phyloP scores from a whole-genome alignment of 805 yeast species.

The Blastobotrys terrestris region DNA sequence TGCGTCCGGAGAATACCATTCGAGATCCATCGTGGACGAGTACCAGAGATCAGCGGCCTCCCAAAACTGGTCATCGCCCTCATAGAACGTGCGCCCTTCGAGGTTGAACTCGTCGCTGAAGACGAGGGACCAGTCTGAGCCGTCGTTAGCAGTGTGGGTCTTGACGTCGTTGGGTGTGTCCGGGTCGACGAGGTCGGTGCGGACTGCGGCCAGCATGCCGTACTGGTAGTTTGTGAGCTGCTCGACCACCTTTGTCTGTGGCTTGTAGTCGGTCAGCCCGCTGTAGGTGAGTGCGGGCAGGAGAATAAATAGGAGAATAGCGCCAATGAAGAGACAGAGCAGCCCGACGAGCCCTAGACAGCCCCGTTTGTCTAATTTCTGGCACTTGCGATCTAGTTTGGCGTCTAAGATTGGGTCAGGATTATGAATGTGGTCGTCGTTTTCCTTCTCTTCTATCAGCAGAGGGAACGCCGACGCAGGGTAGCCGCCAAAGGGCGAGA shows the following conservation, averaged over 20 bases:
- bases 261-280: constrained; percentile 42
- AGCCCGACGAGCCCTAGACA: constrained; percentile 33
- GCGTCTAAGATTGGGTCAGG: constrained; percentile 96
- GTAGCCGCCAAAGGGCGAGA: constrained; percentile 88
- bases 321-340: constrained; percentile 51
- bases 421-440: constrained; percentile 90
- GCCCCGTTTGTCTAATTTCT: constrained; percentile 33
- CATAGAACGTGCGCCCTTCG: constrained; percentile 85
- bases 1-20: constrained; percentile 95
- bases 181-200: constrained; percentile 60
- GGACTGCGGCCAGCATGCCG: constrained; percentile 50
- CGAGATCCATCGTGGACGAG: constrained; percentile 82
- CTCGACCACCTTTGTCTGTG: constrained; percentile 25
- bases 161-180: constrained; percentile 57
- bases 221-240: constrained; percentile 50
- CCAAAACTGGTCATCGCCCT: constrained; percentile 90
- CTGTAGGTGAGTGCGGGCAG: constrained; percentile 81
- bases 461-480: constrained; percentile 91
- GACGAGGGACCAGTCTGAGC: constrained; percentile 66
- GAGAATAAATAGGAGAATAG: constrained; percentile 59
- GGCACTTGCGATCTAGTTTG: constrained; percentile 49
- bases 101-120: constrained; percentile 88
- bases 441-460: constrained; percentile 86
- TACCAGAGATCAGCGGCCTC: constrained; percentile 77
- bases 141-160: constrained; percentile 50